Evolutionary conservation across 176 grass and related monocot genomes (phyloP).

Genomic region (Alloteropsis semialata): DNA sequence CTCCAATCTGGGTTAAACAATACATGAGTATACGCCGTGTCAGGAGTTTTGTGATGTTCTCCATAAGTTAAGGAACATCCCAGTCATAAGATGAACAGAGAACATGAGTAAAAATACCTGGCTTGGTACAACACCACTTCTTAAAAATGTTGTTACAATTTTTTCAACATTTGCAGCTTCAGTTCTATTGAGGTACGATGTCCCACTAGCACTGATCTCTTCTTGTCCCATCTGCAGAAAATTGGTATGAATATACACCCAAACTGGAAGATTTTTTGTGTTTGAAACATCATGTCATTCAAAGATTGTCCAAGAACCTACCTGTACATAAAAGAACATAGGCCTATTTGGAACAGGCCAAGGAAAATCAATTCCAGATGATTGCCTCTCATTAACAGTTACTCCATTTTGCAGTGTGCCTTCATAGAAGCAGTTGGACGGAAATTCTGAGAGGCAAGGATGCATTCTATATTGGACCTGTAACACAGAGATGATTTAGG

Average conservation of each 20-base stretch:
- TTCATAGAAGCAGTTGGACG: constrained; percentile 99
- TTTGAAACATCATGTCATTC: not conserved
- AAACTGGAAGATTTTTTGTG: not conserved
- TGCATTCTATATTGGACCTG: constrained; percentile 99
- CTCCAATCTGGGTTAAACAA: constrained; percentile 77
- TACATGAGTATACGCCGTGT: constrained; percentile 1
- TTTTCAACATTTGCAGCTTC: constrained; percentile 99
- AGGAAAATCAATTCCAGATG: constrained; percentile 95
- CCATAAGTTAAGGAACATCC: not conserved
- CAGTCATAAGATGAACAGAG: not conserved
- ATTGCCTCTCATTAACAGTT: constrained; percentile 93
- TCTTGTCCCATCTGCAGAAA: constrained; percentile 98
- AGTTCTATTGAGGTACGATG: constrained; percentile 97
- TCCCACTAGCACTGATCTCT: constrained; percentile 98
- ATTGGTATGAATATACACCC: constrained; percentile 3
- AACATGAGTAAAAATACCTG: constrained; percentile 51
- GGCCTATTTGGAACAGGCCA: constrained; percentile 97
- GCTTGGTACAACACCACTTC: constrained; percentile 96
- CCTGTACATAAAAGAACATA: constrained; percentile 99
- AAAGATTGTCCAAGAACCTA: constrained; percentile 16
- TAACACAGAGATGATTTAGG: constrained; percentile 24
- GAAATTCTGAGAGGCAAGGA: constrained; percentile 95
- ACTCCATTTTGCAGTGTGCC: constrained; percentile 99
- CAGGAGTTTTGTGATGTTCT: not conserved
- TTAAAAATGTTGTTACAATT: constrained; percentile 96